Evolutionary conservation across 169 alveolate genomes (phyloP).

Genomic region (Perkinsus chesapeaki): DNA sequence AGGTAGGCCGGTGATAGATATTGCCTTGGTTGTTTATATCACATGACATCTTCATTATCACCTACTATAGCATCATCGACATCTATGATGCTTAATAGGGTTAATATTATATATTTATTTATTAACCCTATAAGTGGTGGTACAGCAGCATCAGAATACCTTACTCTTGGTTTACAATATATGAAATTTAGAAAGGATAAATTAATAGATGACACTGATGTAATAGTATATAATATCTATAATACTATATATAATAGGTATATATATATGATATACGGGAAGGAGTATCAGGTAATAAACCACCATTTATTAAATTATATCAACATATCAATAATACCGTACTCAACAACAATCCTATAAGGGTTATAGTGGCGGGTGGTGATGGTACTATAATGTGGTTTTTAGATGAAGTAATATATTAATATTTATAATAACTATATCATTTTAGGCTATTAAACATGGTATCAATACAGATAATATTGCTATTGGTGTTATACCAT

Average conservation of each 20-base stretch:
- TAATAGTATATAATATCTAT: neutral
- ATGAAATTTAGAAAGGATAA: neutral
- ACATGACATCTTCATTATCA: no score
- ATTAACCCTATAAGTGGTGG: constrained; percentile 37
- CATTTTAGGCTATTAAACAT: neutral
- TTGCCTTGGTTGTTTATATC: no score
- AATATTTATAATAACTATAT: neutral
- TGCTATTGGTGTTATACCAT: constrained; percentile 52
- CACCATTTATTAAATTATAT: constrained; percentile 14
- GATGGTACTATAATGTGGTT: constrained; percentile 64
- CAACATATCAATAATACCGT: constrained; percentile 9
- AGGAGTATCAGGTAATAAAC: constrained; percentile 26
- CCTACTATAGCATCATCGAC: no score
- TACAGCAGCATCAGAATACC: constrained; percentile 20
- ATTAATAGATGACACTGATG: no score
- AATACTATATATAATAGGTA: neutral
- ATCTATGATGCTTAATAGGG: no score
- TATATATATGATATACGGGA: constrained; percentile 33
- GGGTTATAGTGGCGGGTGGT: constrained; percentile 60
- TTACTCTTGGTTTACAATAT: neutral
- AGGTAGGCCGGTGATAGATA: no score
- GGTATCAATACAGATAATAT: constrained; percentile 23
- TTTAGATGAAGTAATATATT: constrained; percentile 29
- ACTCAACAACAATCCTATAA: constrained; percentile 15
- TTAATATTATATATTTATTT: constrained; percentile 7